A percentile compares a stretch with the other conserved stretches of the same genome.
phyloP scores from a whole-genome alignment of 2,329 filamentous ascomycete genomes.

The Penicillium digitatum region DNA sequence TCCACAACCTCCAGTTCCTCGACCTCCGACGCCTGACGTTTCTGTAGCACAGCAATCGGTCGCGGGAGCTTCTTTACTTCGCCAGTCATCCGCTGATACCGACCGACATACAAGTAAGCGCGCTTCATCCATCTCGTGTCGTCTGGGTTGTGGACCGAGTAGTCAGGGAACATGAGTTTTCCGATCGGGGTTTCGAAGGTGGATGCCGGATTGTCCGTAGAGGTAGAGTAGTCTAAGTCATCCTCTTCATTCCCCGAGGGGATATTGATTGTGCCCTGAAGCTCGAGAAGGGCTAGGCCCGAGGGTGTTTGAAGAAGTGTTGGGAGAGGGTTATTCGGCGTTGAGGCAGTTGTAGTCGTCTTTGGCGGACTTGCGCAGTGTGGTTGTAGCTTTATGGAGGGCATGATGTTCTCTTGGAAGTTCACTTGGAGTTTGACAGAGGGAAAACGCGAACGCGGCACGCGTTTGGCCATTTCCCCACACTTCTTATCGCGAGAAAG shows the following conservation, averaged over 20 bases:
- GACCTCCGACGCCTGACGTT: constrained; percentile 40
- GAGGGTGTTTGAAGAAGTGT: constrained; percentile 81
- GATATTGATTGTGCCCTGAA: constrained; percentile 86
- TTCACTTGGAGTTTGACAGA: not conserved
- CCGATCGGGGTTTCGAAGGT: constrained; percentile 58
- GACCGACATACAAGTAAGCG: constrained; percentile 82
- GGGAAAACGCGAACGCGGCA: constrained; percentile 15
- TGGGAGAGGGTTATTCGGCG: constrained; percentile 61
- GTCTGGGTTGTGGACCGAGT: constrained; percentile 52
- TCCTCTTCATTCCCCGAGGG: constrained; percentile 44
- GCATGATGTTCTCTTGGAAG: constrained; percentile 27
- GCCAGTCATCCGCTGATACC: constrained; percentile 81
- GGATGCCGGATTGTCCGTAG: constrained; percentile 9
- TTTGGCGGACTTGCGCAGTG: constrained; percentile 14
- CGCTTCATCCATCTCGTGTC: constrained; percentile 81
- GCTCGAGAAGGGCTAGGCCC: constrained; percentile 82
- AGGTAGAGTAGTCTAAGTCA: constrained; percentile 24
- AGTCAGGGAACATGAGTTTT: constrained; percentile 72
- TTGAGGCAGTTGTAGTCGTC: not conserved
- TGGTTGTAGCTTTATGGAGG: constrained; percentile 40
- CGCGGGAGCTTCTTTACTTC: constrained; percentile 82
- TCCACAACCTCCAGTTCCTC: constrained; percentile 73
- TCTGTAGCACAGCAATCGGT: constrained; percentile 73
- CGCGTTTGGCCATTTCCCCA: constrained; percentile 18
- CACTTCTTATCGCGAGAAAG: constrained; percentile 4